Conservation (phyloP, 2,329 filamentous ascomycete species). For the Botrytis pseudocinerea region DNA sequence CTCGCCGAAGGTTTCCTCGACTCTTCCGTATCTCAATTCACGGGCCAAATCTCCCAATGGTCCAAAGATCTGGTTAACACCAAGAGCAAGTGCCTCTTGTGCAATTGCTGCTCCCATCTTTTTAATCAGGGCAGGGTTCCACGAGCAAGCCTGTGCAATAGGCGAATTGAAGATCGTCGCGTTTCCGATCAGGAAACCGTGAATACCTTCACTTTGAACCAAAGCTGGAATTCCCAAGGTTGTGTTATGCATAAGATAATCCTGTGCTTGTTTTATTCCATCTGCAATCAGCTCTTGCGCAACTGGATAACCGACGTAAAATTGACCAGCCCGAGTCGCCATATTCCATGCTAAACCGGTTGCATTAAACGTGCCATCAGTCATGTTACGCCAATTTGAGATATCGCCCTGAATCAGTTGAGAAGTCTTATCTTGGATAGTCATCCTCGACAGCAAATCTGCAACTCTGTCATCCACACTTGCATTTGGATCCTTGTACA, state of each 20-base stretch:
- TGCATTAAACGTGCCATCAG: conserved; percentile 64
- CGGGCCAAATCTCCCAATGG: conserved; percentile 70
- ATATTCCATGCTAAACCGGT: conserved; percentile 68
- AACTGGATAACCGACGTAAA: conserved; percentile 71
- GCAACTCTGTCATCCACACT: conserved; percentile 63
- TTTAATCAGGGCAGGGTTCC: conserved; percentile 63
- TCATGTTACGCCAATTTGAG: conserved; percentile 71
- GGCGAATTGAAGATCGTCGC: conserved; percentile 80
- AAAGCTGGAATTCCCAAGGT: conserved; percentile 70
- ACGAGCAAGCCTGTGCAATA: conserved; percentile 70
- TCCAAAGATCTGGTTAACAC: conserved; percentile 72
- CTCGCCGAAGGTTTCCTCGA: conserved; percentile 73
- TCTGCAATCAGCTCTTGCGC: conserved; percentile 62
- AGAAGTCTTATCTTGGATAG: conserved; percentile 69
- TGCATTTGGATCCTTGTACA: conserved; percentile 65
- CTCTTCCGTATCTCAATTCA: conserved; percentile 69
- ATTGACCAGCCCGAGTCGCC: conserved; percentile 51
- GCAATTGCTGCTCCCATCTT: conserved; percentile 68
- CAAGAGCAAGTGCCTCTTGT: conserved; percentile 64
- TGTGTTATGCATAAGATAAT: conserved; percentile 67
- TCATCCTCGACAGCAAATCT: conserved; percentile 72
- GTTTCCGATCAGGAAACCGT: conserved; percentile 70
- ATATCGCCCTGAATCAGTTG: conserved; percentile 72
- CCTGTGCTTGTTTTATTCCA: conserved; percentile 64
- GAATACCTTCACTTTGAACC: conserved; percentile 73